Evolutionary conservation across 345 rosid genomes (phyloP), one percentile per base, ranked within the genome.

Genomic region (Eucalyptus tenuipes): DNA sequence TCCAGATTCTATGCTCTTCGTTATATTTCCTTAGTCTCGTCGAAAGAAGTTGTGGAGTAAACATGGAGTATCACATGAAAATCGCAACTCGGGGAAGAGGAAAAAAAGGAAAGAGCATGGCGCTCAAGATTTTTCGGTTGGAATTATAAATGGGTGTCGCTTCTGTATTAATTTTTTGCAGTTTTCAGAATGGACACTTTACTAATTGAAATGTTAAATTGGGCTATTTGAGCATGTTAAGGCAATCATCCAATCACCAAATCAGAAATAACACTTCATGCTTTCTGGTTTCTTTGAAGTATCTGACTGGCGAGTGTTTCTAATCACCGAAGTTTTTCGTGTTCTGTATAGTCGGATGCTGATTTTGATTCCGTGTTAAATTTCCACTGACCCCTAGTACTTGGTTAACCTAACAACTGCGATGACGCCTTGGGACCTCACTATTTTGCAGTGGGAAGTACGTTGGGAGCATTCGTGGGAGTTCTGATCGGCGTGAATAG

Each of bases 391-490:
- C 45, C 25, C 45, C 45, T 68, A 18, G 11, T 5, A 37, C 24
- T 37, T 2, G 22, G 3, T 71, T 20, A 31, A 37, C 8, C 18
- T 18, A 37, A 17, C 13, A 10, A 71, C 25, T 10, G 45, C 8
- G 14, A 37, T 71, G 82, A 37, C 82, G 27, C 82, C 8, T 3
- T 10, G 47, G 47, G 82, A 75, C 82, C 14, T 37, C 45, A 10
- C 82, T 71, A 33, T 55, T 45, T 7, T 87, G n/a, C 49, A 92
- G 94, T 89, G 29, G 92, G 94, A 17, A 88, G 85, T 13, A 87
- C 90, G 5, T 7, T 89, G 44, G 92, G 93, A 86, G 91, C 88
- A 49, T 49, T 90, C 4, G 71, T 44, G 3, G 94, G 94, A 59
- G 88, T 90, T 40, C 31, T 89, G 48, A 86, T 87, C 40, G 92